Percentiles rank a stretch among this genome's conserved stretches.
Conservation (phyloP, 148 eudicot genomes). For the Vaccinium myrtillus region DNA sequence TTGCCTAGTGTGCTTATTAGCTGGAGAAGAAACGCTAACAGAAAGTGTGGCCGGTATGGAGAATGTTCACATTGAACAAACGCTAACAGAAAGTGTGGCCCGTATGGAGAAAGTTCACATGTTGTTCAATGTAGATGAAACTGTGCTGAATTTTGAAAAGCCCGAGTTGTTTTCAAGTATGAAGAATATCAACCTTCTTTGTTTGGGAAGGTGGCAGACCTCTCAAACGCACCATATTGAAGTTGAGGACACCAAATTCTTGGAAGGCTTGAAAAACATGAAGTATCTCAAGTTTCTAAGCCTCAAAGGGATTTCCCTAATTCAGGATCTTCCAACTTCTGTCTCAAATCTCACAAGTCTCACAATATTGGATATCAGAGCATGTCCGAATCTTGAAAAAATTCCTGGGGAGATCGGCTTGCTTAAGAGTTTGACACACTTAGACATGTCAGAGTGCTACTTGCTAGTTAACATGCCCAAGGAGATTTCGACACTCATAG, state of each 20-base stretch:
- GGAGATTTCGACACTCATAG: conserved; percentile 13
- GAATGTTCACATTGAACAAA: conserved; percentile 17
- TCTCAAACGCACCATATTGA: conserved; percentile 30
- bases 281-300: conserved; percentile 13
- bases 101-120: conserved; percentile 15
- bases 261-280: conserved; percentile 23
- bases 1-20: background rate
- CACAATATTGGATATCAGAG: conserved; percentile 33
- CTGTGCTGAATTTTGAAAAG: conserved; percentile 15
- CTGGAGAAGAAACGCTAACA: background rate
- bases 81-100: background rate
- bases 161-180: conserved; percentile 26
- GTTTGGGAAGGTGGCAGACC: conserved; percentile 45
- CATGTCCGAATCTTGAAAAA: conserved; percentile 36
- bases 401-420: conserved; percentile 29
- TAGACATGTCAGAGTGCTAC: conserved; percentile 46
- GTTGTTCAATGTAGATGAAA: conserved; percentile 30
- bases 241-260: conserved; percentile 19
- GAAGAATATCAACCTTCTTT: conserved; percentile 30
- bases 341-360: conserved; percentile 26
- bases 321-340: conserved; percentile 21
- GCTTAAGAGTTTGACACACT: conserved; percentile 35
- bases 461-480: conserved; percentile 35
- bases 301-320: conserved; percentile 40
- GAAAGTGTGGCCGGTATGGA: background rate